Percentiles rank a stretch among this genome's conserved stretches.
Conservation (phyloP, 2,329 filamentous ascomycete genomes). For the Pseudogymnoascus sp. region DNA sequence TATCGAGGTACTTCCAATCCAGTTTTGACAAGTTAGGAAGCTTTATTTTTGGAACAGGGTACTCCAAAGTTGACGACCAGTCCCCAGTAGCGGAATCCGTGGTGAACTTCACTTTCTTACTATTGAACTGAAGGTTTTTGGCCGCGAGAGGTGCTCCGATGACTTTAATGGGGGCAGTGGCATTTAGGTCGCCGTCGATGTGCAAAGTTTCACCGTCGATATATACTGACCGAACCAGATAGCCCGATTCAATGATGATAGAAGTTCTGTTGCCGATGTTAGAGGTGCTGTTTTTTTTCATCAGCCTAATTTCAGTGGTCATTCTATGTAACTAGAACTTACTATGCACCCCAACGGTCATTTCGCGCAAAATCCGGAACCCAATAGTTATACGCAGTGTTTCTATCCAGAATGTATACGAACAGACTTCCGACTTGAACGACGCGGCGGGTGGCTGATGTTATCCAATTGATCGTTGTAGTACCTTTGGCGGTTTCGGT, state of each 20-base stretch:
- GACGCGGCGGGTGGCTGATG: constrained; percentile 45
- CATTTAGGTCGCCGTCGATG: constrained; percentile 65
- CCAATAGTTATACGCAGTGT: constrained; percentile 64
- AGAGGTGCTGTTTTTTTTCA: constrained; percentile 18
- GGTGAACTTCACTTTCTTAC: constrained; percentile 33
- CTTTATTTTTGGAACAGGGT: constrained; percentile 40
- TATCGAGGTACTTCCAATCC: constrained; percentile 63
- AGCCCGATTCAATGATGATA: constrained; percentile 57
- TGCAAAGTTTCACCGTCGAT: constrained; percentile 49
- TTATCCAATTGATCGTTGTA: constrained; percentile 48
- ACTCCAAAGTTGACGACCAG: constrained; percentile 46
- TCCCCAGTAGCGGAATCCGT: constrained; percentile 39
- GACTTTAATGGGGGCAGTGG: constrained; percentile 60
- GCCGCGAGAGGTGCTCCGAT: constrained; percentile 51
- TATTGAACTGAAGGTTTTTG: constrained; percentile 57
- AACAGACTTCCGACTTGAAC: constrained; percentile 37
- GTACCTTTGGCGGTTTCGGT: constrained; percentile 35
- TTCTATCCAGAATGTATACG: constrained; percentile 44
- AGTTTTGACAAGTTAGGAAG: constrained; percentile 53
- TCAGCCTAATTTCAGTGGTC: constrained; percentile 9
- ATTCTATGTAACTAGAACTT: constrained; percentile 14
- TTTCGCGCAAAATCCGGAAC: constrained; percentile 46
- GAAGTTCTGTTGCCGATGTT: constrained; percentile 33
- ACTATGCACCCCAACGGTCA: constrained; percentile 29
- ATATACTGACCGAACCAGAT: constrained; percentile 55